phyloP scores from a whole-genome alignment of 2,329 filamentous ascomycete species.

The Colletotrichum tropicicola region DNA sequence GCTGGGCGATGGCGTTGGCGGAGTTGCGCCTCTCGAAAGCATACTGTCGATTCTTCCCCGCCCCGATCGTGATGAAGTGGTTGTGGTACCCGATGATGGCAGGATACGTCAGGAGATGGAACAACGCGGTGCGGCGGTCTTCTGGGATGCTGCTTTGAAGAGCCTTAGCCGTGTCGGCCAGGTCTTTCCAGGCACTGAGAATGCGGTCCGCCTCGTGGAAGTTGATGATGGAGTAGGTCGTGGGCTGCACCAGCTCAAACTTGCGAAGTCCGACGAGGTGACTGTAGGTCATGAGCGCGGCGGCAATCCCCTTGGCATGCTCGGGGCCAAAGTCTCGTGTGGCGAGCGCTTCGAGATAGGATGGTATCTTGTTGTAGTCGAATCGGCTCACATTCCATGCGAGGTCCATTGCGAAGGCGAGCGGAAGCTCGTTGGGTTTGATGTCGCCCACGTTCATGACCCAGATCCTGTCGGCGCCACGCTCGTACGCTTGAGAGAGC shows the following conservation, averaged over 20 bases:
- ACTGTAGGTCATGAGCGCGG: slow-evolving; percentile 63
- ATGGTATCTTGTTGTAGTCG: slow-evolving; percentile 52
- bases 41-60: slow-evolving; percentile 60
- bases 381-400: slow-evolving; percentile 62
- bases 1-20: slow-evolving; percentile 55
- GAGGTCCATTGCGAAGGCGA: slow-evolving; percentile 65
- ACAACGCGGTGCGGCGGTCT: slow-evolving; percentile 59
- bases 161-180: slow-evolving; percentile 53
- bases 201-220: slow-evolving; percentile 71
- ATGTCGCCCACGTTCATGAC: slow-evolving; percentile 73
- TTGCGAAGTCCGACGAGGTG: slow-evolving; percentile 59
- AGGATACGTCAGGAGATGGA: slow-evolving; percentile 69
- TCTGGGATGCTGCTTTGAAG: slow-evolving; percentile 53
- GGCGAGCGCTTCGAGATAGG: slow-evolving; percentile 60
- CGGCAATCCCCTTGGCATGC: slow-evolving; percentile 56
- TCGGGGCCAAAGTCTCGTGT: slow-evolving; percentile 62
- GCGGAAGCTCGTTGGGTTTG: slow-evolving; percentile 66
- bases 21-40: slow-evolving; percentile 62
- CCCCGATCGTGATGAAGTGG: slow-evolving; percentile 59
- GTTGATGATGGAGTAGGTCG: slow-evolving; percentile 68
- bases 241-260: slow-evolving; percentile 68
- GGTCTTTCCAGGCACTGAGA: slow-evolving; percentile 61
- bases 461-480: slow-evolving; percentile 68
- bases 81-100: slow-evolving; percentile 65
- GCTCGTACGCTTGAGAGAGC: slow-evolving; percentile 61